Evolutionary conservation across 768 basidiomycete species (phyloP).

Genomic region (Neoboletus subvelutipes): DNA sequence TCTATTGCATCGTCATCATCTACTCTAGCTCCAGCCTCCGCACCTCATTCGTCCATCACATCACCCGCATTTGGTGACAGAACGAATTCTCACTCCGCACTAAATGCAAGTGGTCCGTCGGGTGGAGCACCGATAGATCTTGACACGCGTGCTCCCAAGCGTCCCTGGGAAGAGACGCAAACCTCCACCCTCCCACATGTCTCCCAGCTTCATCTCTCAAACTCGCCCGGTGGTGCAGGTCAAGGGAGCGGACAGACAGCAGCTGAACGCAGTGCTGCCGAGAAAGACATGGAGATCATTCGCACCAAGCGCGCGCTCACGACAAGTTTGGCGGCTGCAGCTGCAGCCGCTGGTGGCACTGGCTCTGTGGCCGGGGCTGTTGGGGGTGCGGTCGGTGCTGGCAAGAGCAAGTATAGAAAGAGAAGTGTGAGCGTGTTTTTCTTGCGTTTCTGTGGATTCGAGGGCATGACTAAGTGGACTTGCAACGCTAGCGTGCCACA

Average conservation of each 20-base stretch:
- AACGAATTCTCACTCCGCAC: constrained; percentile 31
- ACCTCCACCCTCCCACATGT: constrained; percentile 19
- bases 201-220: constrained; percentile 26
- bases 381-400: constrained; percentile 22
- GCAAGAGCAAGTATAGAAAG: constrained; percentile 81
- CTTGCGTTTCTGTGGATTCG: background rate
- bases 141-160: constrained; percentile 58
- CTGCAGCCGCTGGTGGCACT: constrained; percentile 35
- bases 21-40: constrained; percentile 5
- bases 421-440: constrained; percentile 63
- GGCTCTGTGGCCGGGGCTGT: constrained; percentile 34
- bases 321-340: constrained; percentile 55
- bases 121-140: constrained; percentile 25
- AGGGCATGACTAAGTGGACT: constrained; percentile 19
- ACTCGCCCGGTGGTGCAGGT: constrained; percentile 9
- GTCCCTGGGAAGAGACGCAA: constrained; percentile 72
- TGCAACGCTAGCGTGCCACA: constrained; percentile 65
- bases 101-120: constrained; percentile 23
- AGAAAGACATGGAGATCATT: constrained; percentile 85
- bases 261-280: constrained; percentile 61
- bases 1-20: constrained; percentile 16
- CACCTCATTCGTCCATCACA: constrained; percentile 18
- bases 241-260: constrained; percentile 26
- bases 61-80: constrained; percentile 24
- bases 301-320: constrained; percentile 75